Conservation (phyloP, 305 asterid genomes). For the Solanum chacoense region DNA sequence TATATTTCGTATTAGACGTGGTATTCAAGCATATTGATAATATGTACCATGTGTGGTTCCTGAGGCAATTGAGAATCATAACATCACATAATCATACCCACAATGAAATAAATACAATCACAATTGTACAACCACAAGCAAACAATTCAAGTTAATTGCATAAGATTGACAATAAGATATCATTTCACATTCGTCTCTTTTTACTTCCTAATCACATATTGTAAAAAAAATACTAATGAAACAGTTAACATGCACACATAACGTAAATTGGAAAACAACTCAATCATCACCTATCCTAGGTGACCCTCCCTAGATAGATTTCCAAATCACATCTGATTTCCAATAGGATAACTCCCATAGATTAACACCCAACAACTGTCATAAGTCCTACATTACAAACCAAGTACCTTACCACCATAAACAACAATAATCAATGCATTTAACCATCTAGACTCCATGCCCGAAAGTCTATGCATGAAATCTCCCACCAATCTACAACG, state of each 20-base stretch:
- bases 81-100: not conserved
- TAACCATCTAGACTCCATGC: not conserved
- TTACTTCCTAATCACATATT: not conserved
- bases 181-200: not conserved
- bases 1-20: not conserved
- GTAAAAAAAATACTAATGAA: not conserved
- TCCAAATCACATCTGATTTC: not conserved
- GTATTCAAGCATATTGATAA: not conserved
- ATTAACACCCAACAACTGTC: not conserved
- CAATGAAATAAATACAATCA: not conserved
- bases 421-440: not conserved
- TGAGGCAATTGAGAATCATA: not conserved
- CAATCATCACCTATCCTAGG: not conserved
- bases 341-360: not conserved
- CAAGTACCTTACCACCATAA: not conserved
- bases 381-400: not conserved
- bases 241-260: not conserved
- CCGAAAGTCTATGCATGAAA: not conserved
- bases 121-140: not conserved
- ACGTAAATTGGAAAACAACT: not conserved
- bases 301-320: not conserved
- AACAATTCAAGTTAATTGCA: not conserved
- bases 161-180: not conserved
- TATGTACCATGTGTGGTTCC: not conserved
- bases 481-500: not conserved